These are phyloP conservation scores for Beverwykella pulmonaria DNA, from an alignment of 495 filamentous ascomycete genomes.

Conservation along the genomic window DNA sequence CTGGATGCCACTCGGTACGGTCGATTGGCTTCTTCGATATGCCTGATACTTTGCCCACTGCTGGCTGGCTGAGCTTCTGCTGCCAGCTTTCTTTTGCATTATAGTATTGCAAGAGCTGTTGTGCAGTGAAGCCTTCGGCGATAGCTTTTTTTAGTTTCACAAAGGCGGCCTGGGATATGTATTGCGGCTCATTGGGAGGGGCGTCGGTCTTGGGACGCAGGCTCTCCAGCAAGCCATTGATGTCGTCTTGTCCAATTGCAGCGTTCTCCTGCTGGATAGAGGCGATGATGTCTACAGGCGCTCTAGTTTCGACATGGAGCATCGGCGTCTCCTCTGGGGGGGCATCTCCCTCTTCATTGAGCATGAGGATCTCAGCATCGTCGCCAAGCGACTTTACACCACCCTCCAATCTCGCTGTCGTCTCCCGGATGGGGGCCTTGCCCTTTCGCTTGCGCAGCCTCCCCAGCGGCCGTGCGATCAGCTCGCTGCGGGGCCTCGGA, in stretches of 20 bases:
- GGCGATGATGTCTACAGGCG: constrained; percentile 16
- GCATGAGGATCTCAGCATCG: constrained; percentile 34
- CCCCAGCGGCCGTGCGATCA: constrained; percentile 14
- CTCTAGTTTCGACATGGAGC: constrained; percentile 4
- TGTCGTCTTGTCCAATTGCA: constrained; percentile 8
- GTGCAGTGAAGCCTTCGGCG: constrained; percentile 17
- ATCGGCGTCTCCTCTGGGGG: constrained; percentile 5
- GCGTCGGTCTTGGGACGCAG: constrained; percentile 20
- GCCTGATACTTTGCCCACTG: constrained; percentile 1
- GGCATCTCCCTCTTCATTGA: constrained; percentile 21
- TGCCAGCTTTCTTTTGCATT: neutral
- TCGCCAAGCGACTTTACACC: constrained; percentile 32
- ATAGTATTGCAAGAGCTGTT: constrained; percentile 34
- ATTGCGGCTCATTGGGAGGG: constrained; percentile 16
- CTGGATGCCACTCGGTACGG: constrained; percentile 32
- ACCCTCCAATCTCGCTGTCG: constrained; percentile 15
- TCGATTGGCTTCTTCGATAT: constrained; percentile 1
- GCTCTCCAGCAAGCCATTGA: constrained; percentile 29
- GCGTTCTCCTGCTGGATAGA: constrained; percentile 19
- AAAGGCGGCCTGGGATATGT: constrained; percentile 22
- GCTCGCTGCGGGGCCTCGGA: neutral
- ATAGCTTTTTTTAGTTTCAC: constrained; percentile 10
- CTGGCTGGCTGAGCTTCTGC: neutral
- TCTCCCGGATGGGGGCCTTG: constrained; percentile 13
- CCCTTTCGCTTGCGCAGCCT: constrained; percentile 24